phyloP scores from a whole-genome alignment of 306 rosid genomes.

The Nissolia schottii region DNA sequence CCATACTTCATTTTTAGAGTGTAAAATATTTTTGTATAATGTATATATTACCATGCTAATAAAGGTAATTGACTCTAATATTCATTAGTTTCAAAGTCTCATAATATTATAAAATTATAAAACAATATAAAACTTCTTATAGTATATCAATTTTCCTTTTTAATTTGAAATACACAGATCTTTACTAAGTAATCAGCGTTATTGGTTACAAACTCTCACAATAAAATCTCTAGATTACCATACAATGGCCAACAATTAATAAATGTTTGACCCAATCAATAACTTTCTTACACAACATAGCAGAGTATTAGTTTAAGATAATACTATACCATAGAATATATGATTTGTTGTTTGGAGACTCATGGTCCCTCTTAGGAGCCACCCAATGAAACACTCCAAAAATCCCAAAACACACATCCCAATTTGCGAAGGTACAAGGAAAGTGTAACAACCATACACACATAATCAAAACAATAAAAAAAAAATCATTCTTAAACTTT shows the following conservation, averaged over 20 bases:
- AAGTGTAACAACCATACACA: conserved; percentile 27
- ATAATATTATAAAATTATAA: too few species aligned
- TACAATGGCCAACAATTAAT: background rate
- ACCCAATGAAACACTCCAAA: conserved; percentile 41
- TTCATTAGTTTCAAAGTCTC: too few species aligned
- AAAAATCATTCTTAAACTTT: too few species aligned
- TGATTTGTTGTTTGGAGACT: conserved; percentile 11
- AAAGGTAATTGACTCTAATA: too few species aligned
- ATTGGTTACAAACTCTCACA: background rate
- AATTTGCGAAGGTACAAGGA: conserved; percentile 33
- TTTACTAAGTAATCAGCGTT: background rate
- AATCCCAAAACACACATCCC: conserved; percentile 27
- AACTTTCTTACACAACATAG: background rate
- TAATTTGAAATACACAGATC: background rate
- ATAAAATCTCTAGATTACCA: background rate
- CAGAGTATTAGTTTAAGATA: background rate
- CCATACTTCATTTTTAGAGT: too few species aligned
- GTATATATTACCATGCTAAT: too few species aligned
- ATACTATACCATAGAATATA: background rate
- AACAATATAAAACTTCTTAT: too few species aligned
- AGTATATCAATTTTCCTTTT: background rate
- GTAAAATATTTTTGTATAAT: too few species aligned
- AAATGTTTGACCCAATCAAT: background rate
- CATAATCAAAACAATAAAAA: background rate
- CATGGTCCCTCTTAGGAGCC: conserved; percentile 55